Conservation (phyloP, 495 filamentous ascomycete species). For the Rhypophila decipiens region DNA sequence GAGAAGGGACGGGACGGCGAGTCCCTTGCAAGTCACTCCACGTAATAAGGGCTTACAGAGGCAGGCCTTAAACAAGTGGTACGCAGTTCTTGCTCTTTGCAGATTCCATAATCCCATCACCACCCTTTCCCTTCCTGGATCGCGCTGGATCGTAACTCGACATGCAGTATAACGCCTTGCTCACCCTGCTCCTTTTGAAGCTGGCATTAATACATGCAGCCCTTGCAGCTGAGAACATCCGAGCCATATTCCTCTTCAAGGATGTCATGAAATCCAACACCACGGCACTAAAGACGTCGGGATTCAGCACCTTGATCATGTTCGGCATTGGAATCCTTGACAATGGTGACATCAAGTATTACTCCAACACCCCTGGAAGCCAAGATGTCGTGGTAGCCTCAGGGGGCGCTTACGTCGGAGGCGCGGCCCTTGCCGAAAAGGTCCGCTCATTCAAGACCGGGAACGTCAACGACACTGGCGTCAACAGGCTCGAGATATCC, state of each 20-base stretch:
- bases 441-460: conserved; percentile 35
- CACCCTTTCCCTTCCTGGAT: too few relatives aligned
- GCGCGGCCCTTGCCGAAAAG: conserved; percentile 29
- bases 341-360: conserved; percentile 41
- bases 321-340: conserved; percentile 35
- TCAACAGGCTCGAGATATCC: conserved; percentile 33
- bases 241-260: conserved; percentile 37
- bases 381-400: conserved; percentile 27
- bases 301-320: conserved; percentile 36
- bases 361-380: conserved; percentile 39
- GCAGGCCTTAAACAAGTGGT: too few relatives aligned
- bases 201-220: too few relatives aligned
- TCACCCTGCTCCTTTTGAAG: too few relatives aligned
- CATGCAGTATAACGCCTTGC: too few relatives aligned
- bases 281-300: conserved; percentile 26
- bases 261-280: conserved; percentile 41
- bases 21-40: too few relatives aligned
- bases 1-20: too few relatives aligned
- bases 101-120: too few relatives aligned
- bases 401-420: conserved; percentile 30
- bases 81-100: too few relatives aligned
- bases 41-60: too few relatives aligned
- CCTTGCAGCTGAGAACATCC: conserved; percentile 15
- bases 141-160: too few relatives aligned
- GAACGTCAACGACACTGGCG: conserved; percentile 12